Conservation (phyloP, 495 filamentous ascomycete species). For the Neurospora sp. region DNA sequence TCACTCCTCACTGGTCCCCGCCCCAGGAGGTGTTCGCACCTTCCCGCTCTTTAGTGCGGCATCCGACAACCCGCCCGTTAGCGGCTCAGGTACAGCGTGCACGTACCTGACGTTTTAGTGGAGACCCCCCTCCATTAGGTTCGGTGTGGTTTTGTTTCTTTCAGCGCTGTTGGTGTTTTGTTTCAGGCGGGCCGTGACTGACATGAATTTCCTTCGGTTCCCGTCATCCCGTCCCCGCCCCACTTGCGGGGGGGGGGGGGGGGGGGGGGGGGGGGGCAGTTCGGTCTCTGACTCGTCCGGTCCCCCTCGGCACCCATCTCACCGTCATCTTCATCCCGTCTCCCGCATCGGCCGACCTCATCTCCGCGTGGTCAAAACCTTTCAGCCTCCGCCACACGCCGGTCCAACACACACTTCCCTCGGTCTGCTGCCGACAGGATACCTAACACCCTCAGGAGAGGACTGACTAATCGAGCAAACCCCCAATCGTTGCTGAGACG, state of each 20-base stretch:
- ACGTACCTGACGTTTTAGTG: background rate
- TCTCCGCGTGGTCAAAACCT: background rate
- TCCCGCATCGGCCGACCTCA: background rate
- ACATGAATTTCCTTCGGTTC: background rate
- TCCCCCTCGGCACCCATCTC: background rate
- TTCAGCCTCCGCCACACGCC: background rate
- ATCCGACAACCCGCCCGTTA: background rate
- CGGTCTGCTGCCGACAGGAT: background rate
- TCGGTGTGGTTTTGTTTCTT: background rate
- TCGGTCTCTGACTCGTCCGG: background rate
- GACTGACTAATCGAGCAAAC: background rate
- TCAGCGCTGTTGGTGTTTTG: background rate
- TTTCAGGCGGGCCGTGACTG: background rate
- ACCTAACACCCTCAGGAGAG: background rate
- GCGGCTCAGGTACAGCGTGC: background rate
- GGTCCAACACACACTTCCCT: background rate
- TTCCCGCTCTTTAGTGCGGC: constrained; percentile 13
- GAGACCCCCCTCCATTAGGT: background rate
- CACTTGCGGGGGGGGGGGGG: too few relatives aligned
- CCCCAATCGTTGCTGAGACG: background rate
- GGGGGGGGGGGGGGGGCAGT: background rate
- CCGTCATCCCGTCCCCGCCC: background rate
- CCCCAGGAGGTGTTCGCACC: constrained; percentile 10
- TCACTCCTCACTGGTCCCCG: constrained; percentile 5
- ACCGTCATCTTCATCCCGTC: background rate